Conservation (phyloP, 768 basidiomycete genomes). For the Coprinopsis sp. region DNA sequence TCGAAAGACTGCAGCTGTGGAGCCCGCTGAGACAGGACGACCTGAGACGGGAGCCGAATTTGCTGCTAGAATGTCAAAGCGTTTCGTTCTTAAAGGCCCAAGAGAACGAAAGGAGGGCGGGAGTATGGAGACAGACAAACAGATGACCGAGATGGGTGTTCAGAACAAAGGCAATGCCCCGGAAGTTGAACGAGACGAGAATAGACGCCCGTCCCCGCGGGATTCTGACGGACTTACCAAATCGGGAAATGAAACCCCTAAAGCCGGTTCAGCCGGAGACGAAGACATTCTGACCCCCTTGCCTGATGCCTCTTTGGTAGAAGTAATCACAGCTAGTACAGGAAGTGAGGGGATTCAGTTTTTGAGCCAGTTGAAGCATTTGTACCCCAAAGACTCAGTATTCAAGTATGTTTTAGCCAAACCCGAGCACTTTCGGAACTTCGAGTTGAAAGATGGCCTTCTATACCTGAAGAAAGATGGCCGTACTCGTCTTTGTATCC, state of each 20-base stretch:
- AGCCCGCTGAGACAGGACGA: slow-evolving; percentile 8
- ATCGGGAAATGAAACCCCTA: too few relatives aligned
- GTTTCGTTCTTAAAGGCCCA: neutral
- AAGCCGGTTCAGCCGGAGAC: too few relatives aligned
- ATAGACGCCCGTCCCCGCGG: too few relatives aligned
- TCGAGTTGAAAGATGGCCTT: slow-evolving; percentile 10
- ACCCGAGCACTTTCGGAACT: slow-evolving; percentile 14
- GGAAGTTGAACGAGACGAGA: neutral
- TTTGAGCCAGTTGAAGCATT: neutral
- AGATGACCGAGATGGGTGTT: neutral
- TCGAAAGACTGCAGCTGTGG: slow-evolving; percentile 9
- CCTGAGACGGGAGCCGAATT: slow-evolving; percentile 22
- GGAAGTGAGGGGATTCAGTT: neutral
- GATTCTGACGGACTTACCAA: too few relatives aligned
- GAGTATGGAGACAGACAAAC: neutral
- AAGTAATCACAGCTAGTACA: slow-evolving; percentile 3
- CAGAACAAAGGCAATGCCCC: neutral
- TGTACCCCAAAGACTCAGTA: slow-evolving; percentile 10
- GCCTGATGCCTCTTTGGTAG: neutral
- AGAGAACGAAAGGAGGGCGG: slow-evolving; percentile 10
- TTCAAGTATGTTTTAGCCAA: slow-evolving; percentile 11
- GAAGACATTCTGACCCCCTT: neutral
- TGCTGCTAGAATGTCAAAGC: slow-evolving; percentile 12
- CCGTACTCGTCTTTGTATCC: slow-evolving; percentile 16
- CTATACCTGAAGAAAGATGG: slow-evolving; percentile 12